Evolutionary conservation across 176 grass and related monocot genomes (phyloP), one percentile per base, ranked within the genome.

Genomic region (Elaeis guineensis): DNA sequence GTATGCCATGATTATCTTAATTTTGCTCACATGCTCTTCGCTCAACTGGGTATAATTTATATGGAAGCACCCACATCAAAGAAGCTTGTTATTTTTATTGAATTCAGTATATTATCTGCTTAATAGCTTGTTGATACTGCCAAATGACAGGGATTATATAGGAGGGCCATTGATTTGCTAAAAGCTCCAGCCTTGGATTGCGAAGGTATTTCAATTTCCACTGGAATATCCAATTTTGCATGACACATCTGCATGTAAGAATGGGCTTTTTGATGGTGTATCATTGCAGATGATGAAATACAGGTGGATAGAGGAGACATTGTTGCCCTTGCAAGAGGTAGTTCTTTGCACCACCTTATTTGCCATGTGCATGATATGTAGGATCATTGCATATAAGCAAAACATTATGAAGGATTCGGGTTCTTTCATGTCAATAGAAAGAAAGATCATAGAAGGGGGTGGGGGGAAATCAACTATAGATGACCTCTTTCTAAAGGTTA

Each of bases 261-360:
- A 15, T 35, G 32, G 69, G 19, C 25, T 39, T 32, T 39, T 52
- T 1, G n/a, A 63, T 54, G 28, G 54, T 65, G 22, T 69, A 39
- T 65, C 51, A 65, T 35, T 78, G 52, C 28, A 91, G 87, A 5
- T 80, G 72, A 56, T 58, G 80, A 53, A 68, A 50, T 65, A 5
- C 75, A 60, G 2, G 44, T 75, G 7, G 51, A 85, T 59, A 83
- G 77, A 76, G 83, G 73, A 30, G 87, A 97, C 51, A 81, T 97
- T 64, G 48, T 91, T 3, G 72, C 93, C 73, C 73, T 97, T 51
- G 93, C 93, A 52, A 80, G 93, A 97, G 93, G 84, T 97, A 66
- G 61, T 77, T 63, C 48, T 73, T 68, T 35, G 21, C 0, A 58
- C 57, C 15, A 57, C 61, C 2, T 72, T 19, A 8, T 26, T 19